Conservation (phyloP, 1,139 yeast species). For the Wickerhamomyces sp. region DNA sequence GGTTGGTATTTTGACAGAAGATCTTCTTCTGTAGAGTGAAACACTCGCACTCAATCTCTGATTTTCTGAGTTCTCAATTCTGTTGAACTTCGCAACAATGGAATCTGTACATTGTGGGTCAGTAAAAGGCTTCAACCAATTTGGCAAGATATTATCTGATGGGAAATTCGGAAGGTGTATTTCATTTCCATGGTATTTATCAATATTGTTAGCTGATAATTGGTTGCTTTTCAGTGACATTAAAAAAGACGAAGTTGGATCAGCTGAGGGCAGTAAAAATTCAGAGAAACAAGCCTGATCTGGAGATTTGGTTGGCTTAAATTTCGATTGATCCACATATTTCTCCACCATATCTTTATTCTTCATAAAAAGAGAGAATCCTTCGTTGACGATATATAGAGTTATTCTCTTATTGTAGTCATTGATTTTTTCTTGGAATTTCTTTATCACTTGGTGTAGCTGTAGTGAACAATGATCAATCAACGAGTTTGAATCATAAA, state of each 20-base stretch:
- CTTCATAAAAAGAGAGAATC: slow-evolving; percentile 27
- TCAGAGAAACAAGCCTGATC: slow-evolving; percentile 14
- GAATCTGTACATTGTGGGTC: slow-evolving; percentile 31
- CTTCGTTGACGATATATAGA: slow-evolving; percentile 35
- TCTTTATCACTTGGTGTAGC: slow-evolving; percentile 39
- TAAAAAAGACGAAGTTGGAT: slow-evolving; percentile 18
- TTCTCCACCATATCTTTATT: slow-evolving; percentile 2
- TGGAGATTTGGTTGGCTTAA: slow-evolving; percentile 10
- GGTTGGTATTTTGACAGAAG: slow-evolving; percentile 17
- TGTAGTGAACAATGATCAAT: slow-evolving; percentile 32
- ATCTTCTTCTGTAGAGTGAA: slow-evolving; percentile 21
- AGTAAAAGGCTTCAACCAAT: slow-evolving; percentile 41
- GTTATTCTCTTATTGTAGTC: slow-evolving; percentile 26
- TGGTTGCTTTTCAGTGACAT: slow-evolving; percentile 19
- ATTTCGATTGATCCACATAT: slow-evolving; percentile 11
- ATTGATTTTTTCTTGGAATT: slow-evolving; percentile 30
- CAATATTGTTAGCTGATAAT: slow-evolving; percentile 1
- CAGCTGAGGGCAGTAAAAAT: slow-evolving; percentile 22
- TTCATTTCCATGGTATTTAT: slow-evolving; percentile 1
- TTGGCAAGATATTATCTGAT: slow-evolving; percentile 33
- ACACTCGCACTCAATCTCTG: slow-evolving; percentile 40
- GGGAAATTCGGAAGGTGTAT: slow-evolving; percentile 21
- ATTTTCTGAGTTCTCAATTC: slow-evolving; percentile 48
- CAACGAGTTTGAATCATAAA: slow-evolving; percentile 42
- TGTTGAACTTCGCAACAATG: slow-evolving; percentile 38